phyloP scores from a whole-genome alignment of 2,329 filamentous ascomycete species.

The Meredithiella fracta region DNA sequence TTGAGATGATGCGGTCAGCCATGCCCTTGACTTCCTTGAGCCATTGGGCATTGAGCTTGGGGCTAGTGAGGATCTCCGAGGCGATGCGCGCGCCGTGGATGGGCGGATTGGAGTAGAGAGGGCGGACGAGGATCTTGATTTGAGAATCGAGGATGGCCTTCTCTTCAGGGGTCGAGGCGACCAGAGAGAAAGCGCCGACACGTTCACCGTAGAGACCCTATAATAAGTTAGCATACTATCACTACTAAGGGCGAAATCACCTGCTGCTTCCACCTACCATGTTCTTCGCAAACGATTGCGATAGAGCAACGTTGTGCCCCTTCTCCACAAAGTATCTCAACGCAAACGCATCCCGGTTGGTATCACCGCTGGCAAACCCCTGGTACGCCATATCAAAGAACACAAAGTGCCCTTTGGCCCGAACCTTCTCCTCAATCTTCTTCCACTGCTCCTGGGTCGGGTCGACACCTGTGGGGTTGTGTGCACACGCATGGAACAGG shows the following conservation, averaged over 20 bases:
- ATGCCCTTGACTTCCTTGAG: constrained; percentile 92
- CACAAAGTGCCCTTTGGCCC: constrained; percentile 72
- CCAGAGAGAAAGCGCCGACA: constrained; percentile 88
- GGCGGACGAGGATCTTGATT: constrained; percentile 94
- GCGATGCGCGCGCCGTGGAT: constrained; percentile 93
- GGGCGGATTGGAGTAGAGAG: constrained; percentile 95
- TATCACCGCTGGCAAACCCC: constrained; percentile 87
- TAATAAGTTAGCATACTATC: neutral
- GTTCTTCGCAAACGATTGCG: constrained; percentile 98
- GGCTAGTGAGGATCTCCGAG: constrained; percentile 75
- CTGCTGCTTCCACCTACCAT: constrained; percentile 48
- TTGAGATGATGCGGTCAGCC: constrained; percentile 97
- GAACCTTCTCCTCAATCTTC: constrained; percentile 73
- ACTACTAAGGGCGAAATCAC: neutral
- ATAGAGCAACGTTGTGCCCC: constrained; percentile 74
- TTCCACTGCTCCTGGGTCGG: constrained; percentile 84
- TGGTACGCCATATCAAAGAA: constrained; percentile 99
- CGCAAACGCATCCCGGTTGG: constrained; percentile 82
- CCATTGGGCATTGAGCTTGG: constrained; percentile 81
- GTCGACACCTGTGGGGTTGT: constrained; percentile 96
- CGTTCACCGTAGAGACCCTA: constrained; percentile 98
- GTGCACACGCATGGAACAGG: constrained; percentile 89
- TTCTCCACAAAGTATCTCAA: constrained; percentile 84
- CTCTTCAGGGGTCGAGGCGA: constrained; percentile 71
- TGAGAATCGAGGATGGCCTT: constrained; percentile 93